Conservation (phyloP, 345 rosid genomes). For the Diplotaxis tenuifolia region DNA sequence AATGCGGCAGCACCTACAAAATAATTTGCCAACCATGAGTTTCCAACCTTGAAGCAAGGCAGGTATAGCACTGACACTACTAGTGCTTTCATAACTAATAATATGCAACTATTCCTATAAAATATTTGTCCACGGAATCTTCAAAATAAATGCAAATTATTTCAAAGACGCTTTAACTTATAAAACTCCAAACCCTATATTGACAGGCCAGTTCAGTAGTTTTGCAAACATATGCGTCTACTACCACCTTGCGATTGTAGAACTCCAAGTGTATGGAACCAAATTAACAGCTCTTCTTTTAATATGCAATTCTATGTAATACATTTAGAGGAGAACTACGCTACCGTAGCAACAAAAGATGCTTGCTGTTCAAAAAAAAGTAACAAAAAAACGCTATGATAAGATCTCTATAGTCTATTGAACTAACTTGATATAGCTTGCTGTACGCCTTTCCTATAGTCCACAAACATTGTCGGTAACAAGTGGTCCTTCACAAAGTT, state of each 20-base stretch:
- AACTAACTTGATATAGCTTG: conserved; percentile 98
- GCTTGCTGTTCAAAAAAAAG: no score
- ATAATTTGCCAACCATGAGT: conserved; percentile 14
- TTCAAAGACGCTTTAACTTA: conserved; percentile 8
- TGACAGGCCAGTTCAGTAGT: conserved; percentile 8
- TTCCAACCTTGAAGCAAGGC: conserved; percentile 12
- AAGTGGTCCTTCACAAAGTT: conserved; percentile 97
- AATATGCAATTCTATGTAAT: conserved; percentile 16
- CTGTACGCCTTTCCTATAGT: conserved; percentile 95
- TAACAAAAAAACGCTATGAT: conserved; percentile 14
- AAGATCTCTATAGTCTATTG: conserved; percentile 27
- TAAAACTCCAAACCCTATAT: conserved; percentile 10
- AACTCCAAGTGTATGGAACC: conserved; percentile 1
- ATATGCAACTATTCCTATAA: conserved; percentile 6
- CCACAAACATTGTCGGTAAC: conserved; percentile 94
- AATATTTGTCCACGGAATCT: conserved; percentile 5
- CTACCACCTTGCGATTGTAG: conserved; percentile 10
- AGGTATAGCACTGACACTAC: conserved; percentile 4
- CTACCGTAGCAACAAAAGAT: no score
- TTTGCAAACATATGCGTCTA: conserved; percentile 14
- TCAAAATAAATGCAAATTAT: conserved; percentile 3
- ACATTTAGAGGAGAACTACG: conserved; percentile 1
- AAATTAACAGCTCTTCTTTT: conserved; percentile 14
- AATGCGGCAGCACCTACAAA: conserved; percentile 94
- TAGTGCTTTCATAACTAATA: not conserved